Base-by-base conservation (phyloP, 768 basidiomycete genomes). In the Hortiboletus flavorubellus region DNA sequence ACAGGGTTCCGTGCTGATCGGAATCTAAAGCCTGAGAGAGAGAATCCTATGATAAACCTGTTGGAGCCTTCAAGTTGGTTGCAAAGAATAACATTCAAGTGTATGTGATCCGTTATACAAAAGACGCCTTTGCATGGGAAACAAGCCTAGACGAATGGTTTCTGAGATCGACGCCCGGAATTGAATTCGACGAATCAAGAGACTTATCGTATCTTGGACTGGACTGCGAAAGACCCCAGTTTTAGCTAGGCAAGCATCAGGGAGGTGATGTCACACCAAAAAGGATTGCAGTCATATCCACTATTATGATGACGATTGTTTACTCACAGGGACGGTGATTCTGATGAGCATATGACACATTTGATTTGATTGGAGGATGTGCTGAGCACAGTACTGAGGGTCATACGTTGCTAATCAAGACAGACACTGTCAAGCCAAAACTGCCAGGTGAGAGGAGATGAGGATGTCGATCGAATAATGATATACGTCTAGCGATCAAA, bases 61-160 rank as follows among this genome's bases (percentile, higher is more conserved):
- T 8, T 55, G 66, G 60, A 56, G 56, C 49, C 26, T 26, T 26
- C 26, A 21, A 21, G 45, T 42, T 53, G 38, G 21, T 42, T 38
- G 61, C 44, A 50, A 55, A 44, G 40, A 58, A 46, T 45, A 41
- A 42, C 40, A 57, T 31, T 35, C 41, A 44, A 33, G 34, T 56
- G 59, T 71, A 70, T 67, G 67, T 72, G 61, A 70, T 71, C 26
- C 49, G 55, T 42, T 46, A 52, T 60, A 56, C 59, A 51, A 59
- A 67, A 46, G 54, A 56, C 39, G 41, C 23, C 39, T 34, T 44
- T 49, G 66, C 66, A 55, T 67, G 66, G 61, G 70, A 72, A 72
- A 58, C 12, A 16, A 41, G 38, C 3, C 18, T 29, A 34, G 30
- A 15, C 10, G 43, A 43, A 40, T 31, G 21, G 40, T 39, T 59